These are phyloP conservation scores for Alternaria conjuncta DNA, from an alignment of 2,329 filamentous ascomycete species.

Conservation along the genomic window DNA sequence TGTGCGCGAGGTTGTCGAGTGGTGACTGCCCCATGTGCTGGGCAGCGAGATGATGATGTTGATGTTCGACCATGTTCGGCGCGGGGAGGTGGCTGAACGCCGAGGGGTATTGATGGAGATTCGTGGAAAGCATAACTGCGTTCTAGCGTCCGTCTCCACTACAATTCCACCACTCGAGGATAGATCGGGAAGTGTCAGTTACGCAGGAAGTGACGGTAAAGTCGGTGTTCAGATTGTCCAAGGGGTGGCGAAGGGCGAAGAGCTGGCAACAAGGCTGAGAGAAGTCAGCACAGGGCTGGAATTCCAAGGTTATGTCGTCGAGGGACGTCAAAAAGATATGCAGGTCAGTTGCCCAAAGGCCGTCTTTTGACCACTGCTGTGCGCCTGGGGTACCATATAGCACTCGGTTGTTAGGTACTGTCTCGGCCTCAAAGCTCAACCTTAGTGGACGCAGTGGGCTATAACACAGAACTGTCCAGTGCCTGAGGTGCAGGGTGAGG, in stretches of 20 bases:
- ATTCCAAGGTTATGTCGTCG: constrained; percentile 32
- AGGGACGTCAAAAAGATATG: constrained; percentile 36
- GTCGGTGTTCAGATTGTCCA: not conserved
- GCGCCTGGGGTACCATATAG: constrained; percentile 47
- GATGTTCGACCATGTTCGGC: constrained; percentile 62
- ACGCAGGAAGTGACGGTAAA: constrained; percentile 7
- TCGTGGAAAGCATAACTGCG: constrained; percentile 47
- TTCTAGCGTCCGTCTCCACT: constrained; percentile 42
- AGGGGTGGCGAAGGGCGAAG: constrained; percentile 16
- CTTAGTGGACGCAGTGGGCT: constrained; percentile 44
- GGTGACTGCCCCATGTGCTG: constrained; percentile 48
- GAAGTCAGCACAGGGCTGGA: constrained; percentile 37
- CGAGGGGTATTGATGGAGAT: constrained; percentile 47
- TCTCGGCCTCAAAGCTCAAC: constrained; percentile 36
- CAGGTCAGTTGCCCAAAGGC: constrained; percentile 38
- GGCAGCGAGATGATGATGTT: constrained; percentile 54
- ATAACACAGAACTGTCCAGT: constrained; percentile 40
- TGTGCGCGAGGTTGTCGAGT: constrained; percentile 72
- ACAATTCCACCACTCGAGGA: constrained; percentile 33
- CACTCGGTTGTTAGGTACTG: constrained; percentile 35
- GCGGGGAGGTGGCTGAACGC: constrained; percentile 55
- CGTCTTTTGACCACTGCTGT: constrained; percentile 40
- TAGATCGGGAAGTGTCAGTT: constrained; percentile 21
- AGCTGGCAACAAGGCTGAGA: constrained; percentile 15
- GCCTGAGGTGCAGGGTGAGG: constrained; percentile 43